These are phyloP conservation scores for Dalbergia oliveri DNA, from an alignment of 306 rosid genomes.

Conservation along the genomic window DNA sequence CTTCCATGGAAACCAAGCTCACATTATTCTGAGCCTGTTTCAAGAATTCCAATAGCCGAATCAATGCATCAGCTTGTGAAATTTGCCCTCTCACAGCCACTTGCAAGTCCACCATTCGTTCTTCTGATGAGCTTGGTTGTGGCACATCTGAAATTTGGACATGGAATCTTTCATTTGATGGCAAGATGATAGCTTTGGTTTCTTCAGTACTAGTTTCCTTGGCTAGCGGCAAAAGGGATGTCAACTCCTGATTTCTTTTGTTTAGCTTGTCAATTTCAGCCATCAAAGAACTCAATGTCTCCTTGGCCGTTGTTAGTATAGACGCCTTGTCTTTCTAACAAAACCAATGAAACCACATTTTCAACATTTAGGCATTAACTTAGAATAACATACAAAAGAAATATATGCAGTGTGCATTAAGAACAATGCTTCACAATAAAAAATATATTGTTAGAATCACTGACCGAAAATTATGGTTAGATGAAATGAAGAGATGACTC, in stretches of 20 bases:
- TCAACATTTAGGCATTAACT: slow-evolving; percentile 12
- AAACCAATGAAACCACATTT: neutral
- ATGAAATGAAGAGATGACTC: too few species aligned
- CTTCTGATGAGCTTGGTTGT: slow-evolving; percentile 62
- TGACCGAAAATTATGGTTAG: too few species aligned
- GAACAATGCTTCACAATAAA: too few species aligned
- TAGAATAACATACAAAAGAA: neutral
- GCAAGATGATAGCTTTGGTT: slow-evolving; percentile 29
- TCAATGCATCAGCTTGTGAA: slow-evolving; percentile 57
- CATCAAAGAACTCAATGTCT: slow-evolving; percentile 61
- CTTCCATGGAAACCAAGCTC: slow-evolving; percentile 69
- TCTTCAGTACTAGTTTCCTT: slow-evolving; percentile 40
- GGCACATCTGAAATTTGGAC: slow-evolving; percentile 57
- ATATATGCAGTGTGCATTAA: neutral
- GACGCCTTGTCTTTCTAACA: slow-evolving; percentile 87
- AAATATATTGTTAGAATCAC: too few species aligned
- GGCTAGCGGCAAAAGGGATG: slow-evolving; percentile 37
- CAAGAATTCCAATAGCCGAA: slow-evolving; percentile 74
- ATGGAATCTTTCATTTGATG: slow-evolving; percentile 57
- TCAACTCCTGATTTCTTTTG: slow-evolving; percentile 60
- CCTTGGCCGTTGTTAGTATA: slow-evolving; percentile 73
- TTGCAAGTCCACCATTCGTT: slow-evolving; percentile 61
- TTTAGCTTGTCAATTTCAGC: slow-evolving; percentile 66
- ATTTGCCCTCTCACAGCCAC: slow-evolving; percentile 63
- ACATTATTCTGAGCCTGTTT: slow-evolving; percentile 55